These are phyloP conservation scores for Trichoderma atrobrunneum DNA, from an alignment of 2,329 filamentous ascomycete species.

Conservation along the genomic window DNA sequence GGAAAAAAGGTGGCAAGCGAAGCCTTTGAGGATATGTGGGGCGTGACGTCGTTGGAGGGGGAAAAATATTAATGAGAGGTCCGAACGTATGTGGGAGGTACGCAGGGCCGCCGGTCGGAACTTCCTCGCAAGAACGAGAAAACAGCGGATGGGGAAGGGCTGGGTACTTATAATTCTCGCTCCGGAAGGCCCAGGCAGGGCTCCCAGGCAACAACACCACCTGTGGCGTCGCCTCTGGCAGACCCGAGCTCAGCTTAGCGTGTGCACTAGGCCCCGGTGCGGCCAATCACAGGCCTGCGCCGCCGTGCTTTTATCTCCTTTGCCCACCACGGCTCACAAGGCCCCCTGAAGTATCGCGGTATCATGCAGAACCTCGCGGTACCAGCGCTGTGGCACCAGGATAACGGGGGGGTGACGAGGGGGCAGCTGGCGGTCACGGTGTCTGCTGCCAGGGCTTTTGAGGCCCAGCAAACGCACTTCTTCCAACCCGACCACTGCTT, in stretches of 20 bases:
- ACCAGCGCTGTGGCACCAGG: constrained; percentile 20
- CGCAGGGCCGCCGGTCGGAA: constrained; percentile 55
- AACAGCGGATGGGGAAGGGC: constrained; percentile 52
- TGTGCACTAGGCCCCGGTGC: constrained; percentile 31
- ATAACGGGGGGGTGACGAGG: constrained; percentile 5
- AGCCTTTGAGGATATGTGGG: constrained; percentile 25
- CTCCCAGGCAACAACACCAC: constrained; percentile 44
- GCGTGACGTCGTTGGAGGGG: constrained; percentile 23
- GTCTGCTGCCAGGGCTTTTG: constrained; percentile 1
- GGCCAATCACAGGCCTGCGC: constrained; percentile 39
- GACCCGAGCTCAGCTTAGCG: constrained; percentile 39
- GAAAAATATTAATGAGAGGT: constrained; percentile 38
- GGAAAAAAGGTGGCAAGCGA: constrained; percentile 21
- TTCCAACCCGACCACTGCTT: neutral
- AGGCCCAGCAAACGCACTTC: neutral
- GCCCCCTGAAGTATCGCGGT: constrained; percentile 41
- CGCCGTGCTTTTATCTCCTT: constrained; percentile 41
- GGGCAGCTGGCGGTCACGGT: constrained; percentile 21
- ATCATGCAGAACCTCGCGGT: constrained; percentile 30
- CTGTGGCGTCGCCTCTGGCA: constrained; percentile 44
- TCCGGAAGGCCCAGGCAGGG: constrained; percentile 36
- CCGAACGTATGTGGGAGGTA: constrained; percentile 48
- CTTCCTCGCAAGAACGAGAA: constrained; percentile 51
- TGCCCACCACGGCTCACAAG: constrained; percentile 30
- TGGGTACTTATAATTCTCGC: constrained; percentile 57